Conservation (phyloP, 345 rosid genomes). For the Populus euphratica region DNA sequence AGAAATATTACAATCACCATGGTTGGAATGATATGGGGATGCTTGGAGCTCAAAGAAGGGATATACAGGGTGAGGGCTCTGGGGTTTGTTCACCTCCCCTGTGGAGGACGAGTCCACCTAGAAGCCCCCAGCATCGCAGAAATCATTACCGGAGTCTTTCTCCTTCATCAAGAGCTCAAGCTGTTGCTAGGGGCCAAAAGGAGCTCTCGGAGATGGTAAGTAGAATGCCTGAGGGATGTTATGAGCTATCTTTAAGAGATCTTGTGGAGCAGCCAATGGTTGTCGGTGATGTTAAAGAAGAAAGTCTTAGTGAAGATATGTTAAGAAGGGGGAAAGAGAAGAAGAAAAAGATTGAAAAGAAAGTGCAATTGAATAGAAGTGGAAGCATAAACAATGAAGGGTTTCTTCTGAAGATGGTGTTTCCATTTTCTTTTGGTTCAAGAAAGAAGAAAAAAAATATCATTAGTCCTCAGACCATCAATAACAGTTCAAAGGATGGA, state of each 20-base stretch:
- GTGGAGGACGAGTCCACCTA: conserved; percentile 54
- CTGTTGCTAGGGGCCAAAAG: conserved; percentile 73
- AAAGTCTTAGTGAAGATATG: conserved; percentile 6
- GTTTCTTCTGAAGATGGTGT: conserved; percentile 66
- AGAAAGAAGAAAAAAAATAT: conserved; percentile 39
- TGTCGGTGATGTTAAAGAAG: conserved; percentile 22
- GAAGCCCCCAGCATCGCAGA: conserved; percentile 39
- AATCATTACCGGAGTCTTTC: conserved; percentile 55
- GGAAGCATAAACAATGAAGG: conserved; percentile 46
- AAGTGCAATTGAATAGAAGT: conserved; percentile 29
- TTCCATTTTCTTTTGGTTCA: conserved; percentile 50
- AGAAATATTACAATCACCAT: conserved; percentile 4
- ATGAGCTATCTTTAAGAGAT: conserved; percentile 81
- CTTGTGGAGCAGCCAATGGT: conserved; percentile 48
- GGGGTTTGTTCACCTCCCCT: conserved; percentile 62
- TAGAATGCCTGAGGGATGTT: conserved; percentile 81
- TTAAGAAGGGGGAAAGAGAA: neutral
- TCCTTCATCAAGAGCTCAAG: conserved; percentile 65
- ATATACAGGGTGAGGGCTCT: conserved; percentile 37
- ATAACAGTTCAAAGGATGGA: conserved; percentile 5
- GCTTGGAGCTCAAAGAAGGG: neutral
- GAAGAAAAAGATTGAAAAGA: conserved; percentile 4
- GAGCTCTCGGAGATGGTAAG: conserved; percentile 96
- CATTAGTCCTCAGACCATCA: conserved; percentile 10
- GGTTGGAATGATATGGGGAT: neutral